Percentiles rank a stretch among this genome's conserved stretches.
These are phyloP conservation scores for Globisporangium barbulae DNA, from an alignment of 352 stramenopile species.

Conservation along the genomic window DNA sequence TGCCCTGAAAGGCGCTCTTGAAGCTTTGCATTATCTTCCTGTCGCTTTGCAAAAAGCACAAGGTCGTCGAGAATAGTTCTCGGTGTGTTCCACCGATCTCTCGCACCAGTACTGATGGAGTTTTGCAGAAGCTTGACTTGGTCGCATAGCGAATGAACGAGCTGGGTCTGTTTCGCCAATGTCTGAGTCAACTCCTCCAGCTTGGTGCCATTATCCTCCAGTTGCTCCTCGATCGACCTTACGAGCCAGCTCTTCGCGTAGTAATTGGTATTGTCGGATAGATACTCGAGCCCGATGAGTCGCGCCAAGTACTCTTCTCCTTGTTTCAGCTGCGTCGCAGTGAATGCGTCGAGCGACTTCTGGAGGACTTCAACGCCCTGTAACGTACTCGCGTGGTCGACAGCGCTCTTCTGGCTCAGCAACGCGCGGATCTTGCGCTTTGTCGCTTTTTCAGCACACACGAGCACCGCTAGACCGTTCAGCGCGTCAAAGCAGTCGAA, in stretches of 20 bases:
- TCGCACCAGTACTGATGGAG: no score
- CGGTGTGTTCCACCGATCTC: no score
- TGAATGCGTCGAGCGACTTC: not conserved
- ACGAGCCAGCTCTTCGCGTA: no score
- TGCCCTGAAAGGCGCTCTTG: not conserved
- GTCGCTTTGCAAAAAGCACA: not conserved
- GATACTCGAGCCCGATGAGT: no score
- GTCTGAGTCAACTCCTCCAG: no score
- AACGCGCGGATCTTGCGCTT: not conserved
- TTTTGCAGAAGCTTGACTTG: no score
- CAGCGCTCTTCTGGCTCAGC: not conserved
- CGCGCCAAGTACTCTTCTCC: no score
- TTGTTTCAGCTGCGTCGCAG: not conserved
- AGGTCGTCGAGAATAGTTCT: not conserved
- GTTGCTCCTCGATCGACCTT: no score
- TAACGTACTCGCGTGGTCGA: not conserved
- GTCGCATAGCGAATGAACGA: no score
- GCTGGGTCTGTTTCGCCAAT: no score
- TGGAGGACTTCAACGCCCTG: not conserved
- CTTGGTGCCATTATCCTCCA: no score
- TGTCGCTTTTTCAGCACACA: not conserved
- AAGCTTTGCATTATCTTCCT: not conserved
- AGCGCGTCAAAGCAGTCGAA: not conserved
- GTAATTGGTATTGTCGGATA: no score
- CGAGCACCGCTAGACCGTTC: not conserved